phyloP scores from a whole-genome alignment of 2,329 filamentous ascomycete genomes.

The Colletotrichum lini region DNA sequence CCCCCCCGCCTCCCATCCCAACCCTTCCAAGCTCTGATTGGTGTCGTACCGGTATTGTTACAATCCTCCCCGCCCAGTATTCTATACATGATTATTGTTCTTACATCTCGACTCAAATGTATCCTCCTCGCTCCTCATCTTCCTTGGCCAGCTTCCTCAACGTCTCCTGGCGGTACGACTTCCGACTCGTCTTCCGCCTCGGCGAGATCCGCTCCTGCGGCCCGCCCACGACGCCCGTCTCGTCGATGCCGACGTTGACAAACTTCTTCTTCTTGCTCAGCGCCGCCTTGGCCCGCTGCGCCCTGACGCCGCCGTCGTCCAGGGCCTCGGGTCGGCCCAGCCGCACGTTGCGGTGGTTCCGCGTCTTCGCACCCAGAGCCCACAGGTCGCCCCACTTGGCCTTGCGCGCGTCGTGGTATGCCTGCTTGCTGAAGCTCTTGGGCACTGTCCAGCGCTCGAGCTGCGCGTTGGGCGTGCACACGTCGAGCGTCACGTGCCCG shows the following conservation, averaged over 20 bases:
- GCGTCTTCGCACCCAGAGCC: slow-evolving; percentile 94
- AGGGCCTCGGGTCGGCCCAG: slow-evolving; percentile 64
- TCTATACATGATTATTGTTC: slow-evolving; percentile 19
- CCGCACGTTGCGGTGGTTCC: slow-evolving; percentile 73
- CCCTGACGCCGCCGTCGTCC: slow-evolving; percentile 63
- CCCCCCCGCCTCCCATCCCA: slow-evolving; percentile 4
- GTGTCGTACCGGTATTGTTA: slow-evolving; percentile 28
- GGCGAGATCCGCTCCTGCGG: slow-evolving; percentile 52
- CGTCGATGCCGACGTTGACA: slow-evolving; percentile 55
- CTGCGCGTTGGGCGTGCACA: slow-evolving; percentile 88
- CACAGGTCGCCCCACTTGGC: slow-evolving; percentile 93
- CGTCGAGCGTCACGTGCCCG: slow-evolving; percentile 89
- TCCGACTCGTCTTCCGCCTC: slow-evolving; percentile 60
- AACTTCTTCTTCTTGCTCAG: slow-evolving; percentile 55
- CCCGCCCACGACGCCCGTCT: slow-evolving; percentile 45
- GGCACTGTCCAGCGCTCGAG: slow-evolving; percentile 97
- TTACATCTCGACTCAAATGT: slow-evolving; percentile 10
- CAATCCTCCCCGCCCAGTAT: slow-evolving; percentile 29
- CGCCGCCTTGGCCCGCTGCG: slow-evolving; percentile 46
- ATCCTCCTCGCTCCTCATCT: slow-evolving; percentile 45
- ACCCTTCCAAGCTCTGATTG: slow-evolving; percentile 4
- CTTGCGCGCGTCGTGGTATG: slow-evolving; percentile 94
- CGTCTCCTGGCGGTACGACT: slow-evolving; percentile 54
- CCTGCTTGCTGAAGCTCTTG: slow-evolving; percentile 82
- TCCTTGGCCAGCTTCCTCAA: slow-evolving; percentile 57